A percentile compares a stretch with the other conserved stretches of the same genome.
These are phyloP conservation scores for Carex myosuroides DNA, from an alignment of 176 grass and related monocot species.

Conservation along the genomic window DNA sequence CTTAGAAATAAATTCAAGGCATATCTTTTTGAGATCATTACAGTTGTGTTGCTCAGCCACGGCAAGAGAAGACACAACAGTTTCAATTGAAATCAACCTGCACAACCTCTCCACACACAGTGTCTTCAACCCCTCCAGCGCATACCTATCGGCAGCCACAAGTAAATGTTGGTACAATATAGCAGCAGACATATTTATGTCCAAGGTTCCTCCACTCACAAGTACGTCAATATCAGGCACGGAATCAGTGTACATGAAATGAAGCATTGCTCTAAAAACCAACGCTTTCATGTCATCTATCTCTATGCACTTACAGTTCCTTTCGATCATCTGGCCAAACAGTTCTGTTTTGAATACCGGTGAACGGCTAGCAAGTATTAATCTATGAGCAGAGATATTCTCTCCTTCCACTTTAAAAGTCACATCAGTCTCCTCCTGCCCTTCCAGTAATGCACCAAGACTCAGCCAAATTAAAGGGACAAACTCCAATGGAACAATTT, in stretches of 20 bases:
- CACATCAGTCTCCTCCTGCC: slow-evolving; percentile 10
- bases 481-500: not conserved
- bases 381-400: slow-evolving; percentile 15
- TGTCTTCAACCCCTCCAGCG: slow-evolving; percentile 12
- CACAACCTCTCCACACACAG: slow-evolving; percentile 17
- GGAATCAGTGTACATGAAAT: slow-evolving; percentile 38
- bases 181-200: not conserved
- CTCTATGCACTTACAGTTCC: not conserved
- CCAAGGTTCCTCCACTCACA: not conserved
- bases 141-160: slow-evolving; percentile 27
- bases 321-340: not conserved
- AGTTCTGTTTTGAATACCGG: slow-evolving; percentile 29
- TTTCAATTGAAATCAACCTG: not conserved
- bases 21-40: slow-evolving; percentile 16
- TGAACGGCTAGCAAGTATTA: slow-evolving; percentile 27
- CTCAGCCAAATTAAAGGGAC: not conserved
- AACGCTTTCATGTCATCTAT: slow-evolving; percentile 19
- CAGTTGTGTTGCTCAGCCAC: slow-evolving; percentile 20
- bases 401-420: slow-evolving; percentile 22
- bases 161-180: slow-evolving; percentile 9
- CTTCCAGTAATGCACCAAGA: not conserved
- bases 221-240: slow-evolving; percentile 10
- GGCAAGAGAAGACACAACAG: slow-evolving; percentile 20
- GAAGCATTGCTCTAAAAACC: slow-evolving; percentile 27
- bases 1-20: slow-evolving; percentile 5